Evolutionary conservation across 176 grass and related monocot species (phyloP).

Genomic region (Dactylis glomerata): DNA sequence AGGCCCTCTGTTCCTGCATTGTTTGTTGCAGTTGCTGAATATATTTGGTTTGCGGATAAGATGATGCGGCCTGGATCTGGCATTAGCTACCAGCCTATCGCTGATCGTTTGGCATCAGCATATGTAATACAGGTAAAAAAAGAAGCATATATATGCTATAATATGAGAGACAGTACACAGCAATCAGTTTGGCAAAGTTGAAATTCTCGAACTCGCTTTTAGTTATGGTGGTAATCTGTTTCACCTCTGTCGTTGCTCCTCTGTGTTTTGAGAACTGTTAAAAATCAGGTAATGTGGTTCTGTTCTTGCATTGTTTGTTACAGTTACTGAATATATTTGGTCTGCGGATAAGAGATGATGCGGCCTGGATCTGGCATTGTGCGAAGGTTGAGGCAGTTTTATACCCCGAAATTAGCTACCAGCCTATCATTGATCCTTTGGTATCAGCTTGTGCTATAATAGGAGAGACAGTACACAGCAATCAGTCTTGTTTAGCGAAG

Average conservation of each 20-base stretch:
- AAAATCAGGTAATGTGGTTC: not conserved
- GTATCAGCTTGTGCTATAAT: not conserved
- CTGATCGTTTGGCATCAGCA: not conserved
- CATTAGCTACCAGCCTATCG: not conserved
- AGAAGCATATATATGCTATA: too few relatives aligned
- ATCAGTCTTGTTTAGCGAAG: not conserved
- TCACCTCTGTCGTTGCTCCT: not conserved
- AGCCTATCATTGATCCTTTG: not conserved
- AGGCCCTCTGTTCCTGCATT: not conserved
- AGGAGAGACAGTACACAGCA: not conserved
- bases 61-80: not conserved
- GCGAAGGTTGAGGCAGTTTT: not conserved
- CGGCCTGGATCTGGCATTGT: not conserved
- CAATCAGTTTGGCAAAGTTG: not conserved
- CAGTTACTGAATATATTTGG: not conserved
- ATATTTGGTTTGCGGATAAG: not conserved
- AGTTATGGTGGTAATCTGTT: not conserved
- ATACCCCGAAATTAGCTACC: not conserved
- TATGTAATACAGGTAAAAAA: too few relatives aligned
- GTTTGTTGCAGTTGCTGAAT: not conserved
- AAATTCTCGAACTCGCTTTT: not conserved
- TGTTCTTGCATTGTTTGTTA: not conserved
- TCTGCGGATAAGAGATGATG: not conserved
- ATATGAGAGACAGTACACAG: not conserved
- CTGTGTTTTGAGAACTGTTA: not conserved